phyloP scores from a whole-genome alignment of 164 flowering plant species.

The Liquidambar formosana region DNA sequence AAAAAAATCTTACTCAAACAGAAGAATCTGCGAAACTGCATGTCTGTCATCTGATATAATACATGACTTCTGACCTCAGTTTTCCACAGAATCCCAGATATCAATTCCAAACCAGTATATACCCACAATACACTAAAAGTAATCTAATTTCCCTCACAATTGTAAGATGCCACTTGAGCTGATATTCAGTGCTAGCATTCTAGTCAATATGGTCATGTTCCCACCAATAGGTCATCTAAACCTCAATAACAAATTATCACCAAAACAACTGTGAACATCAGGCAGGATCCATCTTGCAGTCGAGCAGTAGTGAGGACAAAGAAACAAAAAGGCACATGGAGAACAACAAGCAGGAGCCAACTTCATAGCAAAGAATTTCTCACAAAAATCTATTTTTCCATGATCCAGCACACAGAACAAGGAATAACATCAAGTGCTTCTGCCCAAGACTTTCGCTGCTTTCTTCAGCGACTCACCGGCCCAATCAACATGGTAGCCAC shows the following conservation, averaged over 20 bases:
- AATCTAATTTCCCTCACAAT: neutral
- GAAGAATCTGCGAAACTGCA: constrained; percentile 3
- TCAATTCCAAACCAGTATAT: neutral
- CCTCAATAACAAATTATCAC: neutral
- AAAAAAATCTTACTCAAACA: constrained; percentile 8
- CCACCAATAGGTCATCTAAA: neutral
- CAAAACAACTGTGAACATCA: neutral
- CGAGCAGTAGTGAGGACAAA: neutral
- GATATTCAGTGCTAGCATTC: neutral
- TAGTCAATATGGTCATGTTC: neutral
- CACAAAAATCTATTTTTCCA: neutral
- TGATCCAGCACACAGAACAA: neutral
- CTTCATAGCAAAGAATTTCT: neutral
- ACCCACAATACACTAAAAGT: neutral
- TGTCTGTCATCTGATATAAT: constrained; percentile 6
- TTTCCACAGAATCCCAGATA: neutral
- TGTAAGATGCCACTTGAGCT: neutral
- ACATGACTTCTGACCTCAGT: constrained; percentile 1
- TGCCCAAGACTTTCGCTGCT: neutral
- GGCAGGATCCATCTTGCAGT: neutral
- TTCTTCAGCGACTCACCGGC: neutral
- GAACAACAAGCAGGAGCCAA: neutral
- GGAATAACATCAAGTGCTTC: neutral
- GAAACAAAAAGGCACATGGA: neutral
- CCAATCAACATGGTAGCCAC: neutral